Evolutionary conservation across 768 basidiomycete species (phyloP), one percentile per base, ranked within the genome.

Genomic region (Boletus rufocinnamomeus): DNA sequence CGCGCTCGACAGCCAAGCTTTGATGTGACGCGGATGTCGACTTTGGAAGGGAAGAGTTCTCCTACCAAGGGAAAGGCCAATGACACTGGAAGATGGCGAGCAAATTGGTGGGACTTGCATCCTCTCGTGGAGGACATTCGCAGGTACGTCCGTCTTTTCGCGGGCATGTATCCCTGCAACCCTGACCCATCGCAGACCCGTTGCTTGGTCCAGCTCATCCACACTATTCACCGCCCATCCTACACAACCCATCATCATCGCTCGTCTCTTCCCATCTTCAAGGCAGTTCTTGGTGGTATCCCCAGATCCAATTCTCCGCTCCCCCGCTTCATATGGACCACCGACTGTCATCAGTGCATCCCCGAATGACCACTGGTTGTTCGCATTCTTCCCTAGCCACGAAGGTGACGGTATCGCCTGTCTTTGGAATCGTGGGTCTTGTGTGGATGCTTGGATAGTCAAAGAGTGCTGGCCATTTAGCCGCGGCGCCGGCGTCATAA

Each of bases 91-190:
- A 76, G 77, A 49, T 89, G 86, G 85, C 80, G 81, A 25, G 68
- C 84, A 30, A 82, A 82, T 30, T 91, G 89, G 89, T 91, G 88
- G 88, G 86, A 91, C 60, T 79, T 87, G 43, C 76, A 82, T 58
- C 82, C 87, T 28, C 75, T 89, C 41, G 72, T 80, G 6, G 88
- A 89, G 66, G 76, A 80, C 37, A 75, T 81, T 3, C 75, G 76
- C 60, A 79, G 82, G 89, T 86, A 61, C 49, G 75, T 69, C 46
- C 30, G 2, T 27, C 4, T 52, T 25, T 50, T 37, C 30, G 0
- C 25, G 19, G 0, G 25, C 64, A 14, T 17, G 7, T 6, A 21
- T 30, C 37, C 11, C 13, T 28, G 7, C 21, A 14, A n/a, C 16
- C 30, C 41, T 63, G 40, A 66, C 37, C 21, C 32, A 35, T 56